Conservation (phyloP, 345 rosid genomes). For the Corymbia maculata region DNA sequence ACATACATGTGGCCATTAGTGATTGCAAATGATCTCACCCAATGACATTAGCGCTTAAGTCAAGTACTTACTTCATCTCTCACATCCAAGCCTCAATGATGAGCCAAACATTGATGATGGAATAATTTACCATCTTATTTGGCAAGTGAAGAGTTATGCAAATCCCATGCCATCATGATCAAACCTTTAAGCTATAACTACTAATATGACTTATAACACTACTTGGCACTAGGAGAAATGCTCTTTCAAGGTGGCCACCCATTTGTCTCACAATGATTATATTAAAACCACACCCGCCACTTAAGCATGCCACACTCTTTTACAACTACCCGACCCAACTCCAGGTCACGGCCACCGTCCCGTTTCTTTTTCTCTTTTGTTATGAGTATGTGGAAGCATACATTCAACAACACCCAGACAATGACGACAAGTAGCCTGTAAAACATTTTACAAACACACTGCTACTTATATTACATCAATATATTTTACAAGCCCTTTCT, state of each 20-base stretch:
- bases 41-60: background rate
- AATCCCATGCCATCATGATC: background rate
- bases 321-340: too few species aligned
- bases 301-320: background rate
- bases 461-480: too few species aligned
- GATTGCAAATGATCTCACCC: background rate
- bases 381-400: too few species aligned
- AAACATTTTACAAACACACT: too few species aligned
- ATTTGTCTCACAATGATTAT: background rate
- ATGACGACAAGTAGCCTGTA: too few species aligned
- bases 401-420: too few species aligned
- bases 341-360: too few species aligned
- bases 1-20: rapidly evolving
- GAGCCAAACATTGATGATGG: background rate
- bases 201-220: background rate
- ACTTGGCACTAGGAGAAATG: background rate
- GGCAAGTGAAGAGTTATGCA: background rate
- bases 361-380: too few species aligned
- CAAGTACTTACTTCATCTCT: background rate
- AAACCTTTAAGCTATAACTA: background rate
- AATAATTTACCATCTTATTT: background rate
- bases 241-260: background rate
- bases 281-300: background rate
- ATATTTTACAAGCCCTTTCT: too few species aligned
- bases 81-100: background rate